Conservation (phyloP, 2,329 filamentous ascomycete genomes). For the Cercospora sp. region DNA sequence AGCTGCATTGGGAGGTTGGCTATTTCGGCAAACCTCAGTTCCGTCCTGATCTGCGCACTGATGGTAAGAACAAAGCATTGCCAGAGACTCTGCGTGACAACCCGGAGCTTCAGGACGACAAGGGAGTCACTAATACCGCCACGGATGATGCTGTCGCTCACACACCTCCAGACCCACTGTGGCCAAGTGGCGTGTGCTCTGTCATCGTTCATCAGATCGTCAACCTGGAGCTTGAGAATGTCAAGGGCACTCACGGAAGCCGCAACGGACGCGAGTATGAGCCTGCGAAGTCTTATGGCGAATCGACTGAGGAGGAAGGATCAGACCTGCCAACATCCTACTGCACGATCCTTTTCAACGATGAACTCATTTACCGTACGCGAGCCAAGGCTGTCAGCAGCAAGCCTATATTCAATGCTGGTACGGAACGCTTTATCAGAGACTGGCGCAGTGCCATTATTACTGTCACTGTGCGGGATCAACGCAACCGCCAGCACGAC, state of each 20-base stretch:
- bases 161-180: conserved; percentile 92
- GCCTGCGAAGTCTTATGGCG: conserved; percentile 79
- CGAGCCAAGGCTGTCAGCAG: conserved; percentile 89
- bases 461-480: conserved; percentile 84
- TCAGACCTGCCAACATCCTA: conserved; percentile 84
- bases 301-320: conserved; percentile 80
- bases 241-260: conserved; percentile 80
- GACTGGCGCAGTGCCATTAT: conserved; percentile 89
- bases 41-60: conserved; percentile 77
- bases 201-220: conserved; percentile 92
- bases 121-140: conserved; percentile 69
- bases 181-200: conserved; percentile 86
- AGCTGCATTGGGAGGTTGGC: conserved; percentile 93
- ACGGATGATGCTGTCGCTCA: conserved; percentile 82
- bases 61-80: conserved; percentile 78
- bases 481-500: conserved; percentile 86
- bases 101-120: conserved; percentile 81
- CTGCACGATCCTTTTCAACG: conserved; percentile 87
- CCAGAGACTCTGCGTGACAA: conserved; percentile 72
- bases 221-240: conserved; percentile 86
- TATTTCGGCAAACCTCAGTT: conserved; percentile 92
- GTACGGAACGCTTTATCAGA: conserved; percentile 86
- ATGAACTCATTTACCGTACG: conserved; percentile 90
- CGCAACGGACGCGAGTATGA: conserved; percentile 84
- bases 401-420: conserved; percentile 95